A percentile compares a stretch with the other conserved stretches of the same genome.
phyloP scores from a whole-genome alignment of 441 rosid species.

The Pelargonium exstipulatum region DNA sequence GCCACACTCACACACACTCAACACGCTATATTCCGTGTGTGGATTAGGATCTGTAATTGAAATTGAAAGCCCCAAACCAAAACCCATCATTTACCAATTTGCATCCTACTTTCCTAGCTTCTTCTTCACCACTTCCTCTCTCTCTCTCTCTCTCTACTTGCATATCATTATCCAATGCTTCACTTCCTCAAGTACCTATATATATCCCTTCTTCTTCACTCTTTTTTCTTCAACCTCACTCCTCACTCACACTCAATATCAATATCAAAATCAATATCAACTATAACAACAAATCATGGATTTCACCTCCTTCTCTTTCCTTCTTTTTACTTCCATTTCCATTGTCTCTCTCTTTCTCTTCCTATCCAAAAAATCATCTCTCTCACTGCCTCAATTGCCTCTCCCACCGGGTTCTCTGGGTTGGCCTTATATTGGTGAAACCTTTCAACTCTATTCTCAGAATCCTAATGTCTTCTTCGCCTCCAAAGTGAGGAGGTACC shows the following conservation, averaged over 20 bases:
- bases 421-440: conserved; percentile 88
- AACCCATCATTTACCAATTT: too few relatives aligned
- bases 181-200: conserved; percentile 20
- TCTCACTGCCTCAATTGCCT: conserved; percentile 39
- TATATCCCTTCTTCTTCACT: conserved; percentile 18
- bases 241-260: too few relatives aligned
- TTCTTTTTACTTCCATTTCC: conserved; percentile 28
- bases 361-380: conserved; percentile 25
- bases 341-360: conserved; percentile 31
- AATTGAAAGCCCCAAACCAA: conserved; percentile 19
- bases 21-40: conserved; percentile 48
- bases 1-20: too few relatives aligned
- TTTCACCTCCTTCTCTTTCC: conserved; percentile 23
- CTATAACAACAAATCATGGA: conserved; percentile 32
- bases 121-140: background rate
- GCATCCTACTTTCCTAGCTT: too few relatives aligned
- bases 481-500: conserved; percentile 57
- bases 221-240: conserved; percentile 20
- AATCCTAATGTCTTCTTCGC: conserved; percentile 88
- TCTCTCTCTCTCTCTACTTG: background rate
- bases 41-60: conserved; percentile 46
- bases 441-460: conserved; percentile 90
- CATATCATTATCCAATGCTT: too few relatives aligned
- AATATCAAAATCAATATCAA: background rate
- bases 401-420: conserved; percentile 94